Evolutionary conservation across 306 rosid species (phyloP).

Genomic region (Fagus crenata): DNA sequence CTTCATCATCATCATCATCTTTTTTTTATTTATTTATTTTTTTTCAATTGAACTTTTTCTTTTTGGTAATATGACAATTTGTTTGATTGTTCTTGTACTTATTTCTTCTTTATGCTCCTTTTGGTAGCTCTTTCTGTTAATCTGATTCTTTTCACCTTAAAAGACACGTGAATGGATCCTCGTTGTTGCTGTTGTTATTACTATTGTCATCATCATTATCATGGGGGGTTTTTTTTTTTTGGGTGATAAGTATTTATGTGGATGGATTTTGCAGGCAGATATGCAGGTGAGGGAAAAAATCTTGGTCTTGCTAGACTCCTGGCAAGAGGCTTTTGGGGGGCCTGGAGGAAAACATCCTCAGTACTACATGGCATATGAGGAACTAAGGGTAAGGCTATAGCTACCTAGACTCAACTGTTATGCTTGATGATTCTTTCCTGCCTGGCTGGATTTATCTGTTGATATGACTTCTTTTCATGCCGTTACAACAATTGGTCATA

Average conservation of each 20-base stretch:
- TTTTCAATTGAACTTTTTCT: background rate
- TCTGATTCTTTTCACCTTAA: background rate
- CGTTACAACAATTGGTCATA: background rate
- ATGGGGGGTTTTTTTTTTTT: background rate
- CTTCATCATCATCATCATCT: background rate
- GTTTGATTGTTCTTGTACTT: background rate
- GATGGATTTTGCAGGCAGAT: constrained; percentile 61
- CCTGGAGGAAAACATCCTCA: constrained; percentile 88
- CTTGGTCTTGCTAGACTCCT: constrained; percentile 72
- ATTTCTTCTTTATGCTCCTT: background rate
- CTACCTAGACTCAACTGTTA: constrained; percentile 15
- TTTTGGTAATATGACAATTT: background rate
- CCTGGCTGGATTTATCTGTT: constrained; percentile 4
- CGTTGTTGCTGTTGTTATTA: background rate
- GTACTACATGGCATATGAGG: constrained; percentile 87
- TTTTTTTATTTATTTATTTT: background rate
- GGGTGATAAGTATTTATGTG: background rate
- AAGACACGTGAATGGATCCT: background rate
- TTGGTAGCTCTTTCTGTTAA: background rate
- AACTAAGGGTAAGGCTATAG: constrained; percentile 57
- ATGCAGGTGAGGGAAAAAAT: constrained; percentile 95
- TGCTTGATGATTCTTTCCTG: constrained; percentile 15
- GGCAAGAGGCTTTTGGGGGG: constrained; percentile 98
- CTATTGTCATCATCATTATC: background rate
- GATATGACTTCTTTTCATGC: background rate